phyloP scores from a whole-genome alignment of 306 rosid species.

The Dryas alaskensis region DNA sequence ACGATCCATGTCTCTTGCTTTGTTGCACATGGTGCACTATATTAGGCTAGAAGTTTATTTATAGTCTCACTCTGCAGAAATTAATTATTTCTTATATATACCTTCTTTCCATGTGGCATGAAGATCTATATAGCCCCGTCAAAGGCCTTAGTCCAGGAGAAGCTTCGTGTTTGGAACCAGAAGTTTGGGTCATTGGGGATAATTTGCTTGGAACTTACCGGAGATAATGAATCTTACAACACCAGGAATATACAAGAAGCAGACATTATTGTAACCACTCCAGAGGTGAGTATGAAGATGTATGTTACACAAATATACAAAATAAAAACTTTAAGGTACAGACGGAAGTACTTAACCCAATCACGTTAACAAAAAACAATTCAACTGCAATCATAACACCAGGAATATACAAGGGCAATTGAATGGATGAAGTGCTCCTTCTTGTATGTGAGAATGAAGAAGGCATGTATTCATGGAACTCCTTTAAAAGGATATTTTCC shows the following conservation, averaged over 20 bases:
- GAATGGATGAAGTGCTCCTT: conserved; percentile 94
- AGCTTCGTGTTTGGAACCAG: conserved; percentile 88
- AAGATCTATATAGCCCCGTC: conserved; percentile 92
- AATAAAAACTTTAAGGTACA: background rate
- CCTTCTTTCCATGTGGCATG: conserved; percentile 40
- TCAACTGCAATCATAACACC: background rate
- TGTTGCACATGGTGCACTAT: conserved; percentile 24
- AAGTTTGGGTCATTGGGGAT: conserved; percentile 74
- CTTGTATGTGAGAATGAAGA: conserved; percentile 86
- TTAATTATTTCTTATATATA: conserved; percentile 19
- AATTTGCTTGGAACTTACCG: conserved; percentile 84
- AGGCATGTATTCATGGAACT: conserved; percentile 41
- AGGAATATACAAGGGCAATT: conserved; percentile 58
- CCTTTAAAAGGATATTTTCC: conserved; percentile 13
- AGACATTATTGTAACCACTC: conserved; percentile 90
- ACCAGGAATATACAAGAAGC: conserved; percentile 71
- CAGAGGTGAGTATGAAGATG: conserved; percentile 61
- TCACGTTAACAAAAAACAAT: background rate
- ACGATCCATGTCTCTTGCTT: conserved; percentile 19
- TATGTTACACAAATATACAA: background rate
- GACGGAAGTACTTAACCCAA: background rate
- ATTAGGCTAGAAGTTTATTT: conserved; percentile 29
- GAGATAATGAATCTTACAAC: conserved; percentile 82
- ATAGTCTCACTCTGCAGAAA: conserved; percentile 9
- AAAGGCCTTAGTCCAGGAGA: conserved; percentile 96